These are phyloP conservation scores for Ceratocystis cubensis DNA, from an alignment of 2,329 filamentous ascomycete species.

Conservation along the genomic window DNA sequence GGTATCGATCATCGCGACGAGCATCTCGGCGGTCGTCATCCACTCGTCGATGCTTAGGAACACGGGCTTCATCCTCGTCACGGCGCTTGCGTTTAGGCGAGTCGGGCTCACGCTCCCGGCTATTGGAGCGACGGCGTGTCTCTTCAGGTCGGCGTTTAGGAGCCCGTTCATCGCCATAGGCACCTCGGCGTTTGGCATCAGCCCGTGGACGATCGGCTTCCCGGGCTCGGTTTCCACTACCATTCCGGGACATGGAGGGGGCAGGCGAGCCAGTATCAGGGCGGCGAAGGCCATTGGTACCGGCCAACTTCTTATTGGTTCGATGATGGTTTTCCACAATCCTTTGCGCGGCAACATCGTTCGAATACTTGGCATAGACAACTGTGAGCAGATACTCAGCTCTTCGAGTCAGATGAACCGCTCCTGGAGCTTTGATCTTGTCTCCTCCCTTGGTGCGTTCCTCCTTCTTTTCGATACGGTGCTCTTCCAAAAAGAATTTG, in stretches of 20 bases:
- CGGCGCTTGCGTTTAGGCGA: conserved; percentile 21
- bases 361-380: conserved; percentile 70
- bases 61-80: conserved; percentile 26
- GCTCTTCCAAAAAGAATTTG: conserved; percentile 93
- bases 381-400: conserved; percentile 95
- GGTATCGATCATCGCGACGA: conserved; percentile 20
- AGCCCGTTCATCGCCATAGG: conserved; percentile 31
- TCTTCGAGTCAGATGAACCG: conserved; percentile 87
- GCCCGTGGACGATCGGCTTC: conserved; percentile 33
- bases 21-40: conserved; percentile 32
- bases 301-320: conserved; percentile 67
- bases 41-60: conserved; percentile 33
- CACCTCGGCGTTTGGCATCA: conserved; percentile 52
- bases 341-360: conserved; percentile 61
- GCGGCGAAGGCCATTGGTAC: conserved; percentile 48
- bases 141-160: conserved; percentile 42
- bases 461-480: conserved; percentile 95
- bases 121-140: conserved; percentile 21
- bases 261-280: conserved; percentile 61
- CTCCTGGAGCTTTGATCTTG: conserved; percentile 83
- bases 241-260: conserved; percentile 33
- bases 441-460: conserved; percentile 69
- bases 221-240: conserved; percentile 38
- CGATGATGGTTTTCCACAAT: conserved; percentile 86
- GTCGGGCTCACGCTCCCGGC: conserved; percentile 30